phyloP scores from a whole-genome alignment of 139 green algal genomes.

The Coccomyxa sp. region DNA sequence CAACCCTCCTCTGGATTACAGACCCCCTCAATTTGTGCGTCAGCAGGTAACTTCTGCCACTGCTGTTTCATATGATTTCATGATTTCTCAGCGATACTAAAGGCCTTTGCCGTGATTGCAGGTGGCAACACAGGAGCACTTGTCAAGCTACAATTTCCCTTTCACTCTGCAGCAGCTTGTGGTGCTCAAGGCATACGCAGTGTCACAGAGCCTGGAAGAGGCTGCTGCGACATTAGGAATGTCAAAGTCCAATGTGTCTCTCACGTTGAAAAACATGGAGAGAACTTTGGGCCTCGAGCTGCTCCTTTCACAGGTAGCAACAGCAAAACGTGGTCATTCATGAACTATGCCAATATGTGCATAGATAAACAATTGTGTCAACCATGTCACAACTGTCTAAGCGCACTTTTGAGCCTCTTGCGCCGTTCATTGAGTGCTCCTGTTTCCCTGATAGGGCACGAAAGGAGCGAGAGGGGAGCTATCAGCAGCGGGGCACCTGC shows the following conservation, averaged over 20 bases:
- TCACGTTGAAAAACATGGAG: slow-evolving; percentile 15
- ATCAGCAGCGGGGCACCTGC: slow-evolving; percentile 12
- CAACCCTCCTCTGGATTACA: no score
- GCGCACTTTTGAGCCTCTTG: not conserved
- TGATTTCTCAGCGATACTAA: no score
- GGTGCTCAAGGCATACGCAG: not conserved
- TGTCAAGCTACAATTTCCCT: slow-evolving; percentile 3
- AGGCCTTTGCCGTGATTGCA: no score
- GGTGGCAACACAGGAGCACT: not conserved
- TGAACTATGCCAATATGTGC: not conserved
- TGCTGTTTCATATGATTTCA: no score
- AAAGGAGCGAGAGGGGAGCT: not conserved
- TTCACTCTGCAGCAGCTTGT: slow-evolving; percentile 30
- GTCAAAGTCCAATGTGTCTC: slow-evolving; percentile 5
- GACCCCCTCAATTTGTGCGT: no score
- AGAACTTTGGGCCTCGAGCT: slow-evolving; percentile 9
- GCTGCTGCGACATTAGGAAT: slow-evolving; percentile 5
- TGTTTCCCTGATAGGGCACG: not conserved
- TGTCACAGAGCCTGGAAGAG: slow-evolving; percentile 9
- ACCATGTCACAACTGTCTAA: not conserved
- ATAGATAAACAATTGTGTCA: not conserved
- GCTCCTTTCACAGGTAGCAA: slow-evolving; percentile 3
- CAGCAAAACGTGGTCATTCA: no score
- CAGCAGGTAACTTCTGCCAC: no score
- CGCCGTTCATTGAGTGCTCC: not conserved